Percentiles rank a stretch among this genome's conserved stretches.
Evolutionary conservation across 31 red algal species (phyloP).

Genomic region (Porphyra umbilicalis): DNA sequence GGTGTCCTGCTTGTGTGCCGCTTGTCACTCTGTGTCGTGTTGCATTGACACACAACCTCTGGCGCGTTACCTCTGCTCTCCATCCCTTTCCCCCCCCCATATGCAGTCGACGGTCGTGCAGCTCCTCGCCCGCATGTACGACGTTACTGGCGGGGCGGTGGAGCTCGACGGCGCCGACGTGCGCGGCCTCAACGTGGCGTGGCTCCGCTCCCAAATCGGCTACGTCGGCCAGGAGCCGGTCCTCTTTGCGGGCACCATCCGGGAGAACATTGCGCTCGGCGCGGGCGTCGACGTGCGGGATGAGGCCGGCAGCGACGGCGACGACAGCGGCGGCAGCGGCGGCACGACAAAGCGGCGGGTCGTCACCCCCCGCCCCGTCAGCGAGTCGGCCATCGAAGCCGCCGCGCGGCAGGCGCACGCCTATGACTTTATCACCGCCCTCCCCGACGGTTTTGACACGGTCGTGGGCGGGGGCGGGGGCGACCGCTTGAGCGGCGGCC

Average conservation of each 20-base stretch:
- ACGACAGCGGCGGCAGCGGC: neutral
- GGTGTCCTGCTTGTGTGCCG: too few relatives aligned
- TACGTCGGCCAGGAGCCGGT: slow-evolving; percentile 68
- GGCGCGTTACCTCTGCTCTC: too few relatives aligned
- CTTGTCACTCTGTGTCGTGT: too few relatives aligned
- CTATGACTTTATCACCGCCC: slow-evolving; percentile 33
- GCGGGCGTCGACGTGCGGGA: too few relatives aligned
- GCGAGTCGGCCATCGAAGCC: slow-evolving; percentile 23
- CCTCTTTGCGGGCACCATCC: slow-evolving; percentile 60
- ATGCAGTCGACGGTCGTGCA: slow-evolving; percentile 57
- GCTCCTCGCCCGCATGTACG: slow-evolving; percentile 76
- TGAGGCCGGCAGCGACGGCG: too few relatives aligned
- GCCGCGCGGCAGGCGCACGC: slow-evolving; percentile 40
- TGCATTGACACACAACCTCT: too few relatives aligned
- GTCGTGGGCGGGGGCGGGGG: too few relatives aligned
- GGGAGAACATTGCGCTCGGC: too few relatives aligned
- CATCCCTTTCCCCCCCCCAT: too few relatives aligned
- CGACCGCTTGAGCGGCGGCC: slow-evolving; percentile 80
- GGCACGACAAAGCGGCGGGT: neutral
- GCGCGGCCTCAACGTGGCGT: slow-evolving; percentile 32
- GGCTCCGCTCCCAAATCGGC: slow-evolving; percentile 54
- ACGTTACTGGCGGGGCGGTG: slow-evolving; percentile 46
- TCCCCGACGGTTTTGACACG: slow-evolving; percentile 59
- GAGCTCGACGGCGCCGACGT: slow-evolving; percentile 44
- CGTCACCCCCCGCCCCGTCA: neutral